Base-by-base conservation (phyloP, 1,284 basidiomycete genomes). In the Malassezia brasiliensis region DNA sequence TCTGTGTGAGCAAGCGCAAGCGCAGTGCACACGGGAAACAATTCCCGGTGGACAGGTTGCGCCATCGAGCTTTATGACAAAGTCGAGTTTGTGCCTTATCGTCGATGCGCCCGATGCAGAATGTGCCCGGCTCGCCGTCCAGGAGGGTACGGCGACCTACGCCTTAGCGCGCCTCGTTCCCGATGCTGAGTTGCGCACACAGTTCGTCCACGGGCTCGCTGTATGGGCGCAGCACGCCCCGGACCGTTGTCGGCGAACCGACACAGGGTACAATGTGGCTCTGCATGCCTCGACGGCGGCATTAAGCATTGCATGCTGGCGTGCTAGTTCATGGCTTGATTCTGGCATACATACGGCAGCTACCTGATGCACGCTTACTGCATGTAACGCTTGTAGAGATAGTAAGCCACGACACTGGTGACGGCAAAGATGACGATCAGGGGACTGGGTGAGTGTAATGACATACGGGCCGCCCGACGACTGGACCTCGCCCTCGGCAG, bases 261-360 rank as follows among this genome's bases (percentile, higher is more conserved):
- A 25, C 39, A 15, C n/a, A 5, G 39, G 19, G 4, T 12, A 20
- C 20, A 25, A 7, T 11, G 32, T 34, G 3, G 32, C 32, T 14
- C 32, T 11, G 32, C 32, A 34, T 14, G 32, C 32, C 32, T 10
- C 32, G 32, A 49, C 47, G 25, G 30, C 35, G 15, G 22, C 17
- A 4, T 31, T 56, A 22, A 25, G 35, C 10, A 20, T 47, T 8
- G 54, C 54, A 22, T 35, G 44, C 9, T 56, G 54, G 54, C 54
- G 54, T 30, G n/a, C 46, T 6, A 42, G 49, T 35, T 32, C 49
- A 5, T 56, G 54, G 54, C 10, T 36, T 15, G 49, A 56, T 25
- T 56, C 54, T 19, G 15, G 30, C 25, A 28, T 28, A 28, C 25
- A 28, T 28, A 28, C 25, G 25, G 25, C 25, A 28, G 25, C 25